phyloP scores from a whole-genome alignment of 768 basidiomycete genomes.

The Boletus sp. region DNA sequence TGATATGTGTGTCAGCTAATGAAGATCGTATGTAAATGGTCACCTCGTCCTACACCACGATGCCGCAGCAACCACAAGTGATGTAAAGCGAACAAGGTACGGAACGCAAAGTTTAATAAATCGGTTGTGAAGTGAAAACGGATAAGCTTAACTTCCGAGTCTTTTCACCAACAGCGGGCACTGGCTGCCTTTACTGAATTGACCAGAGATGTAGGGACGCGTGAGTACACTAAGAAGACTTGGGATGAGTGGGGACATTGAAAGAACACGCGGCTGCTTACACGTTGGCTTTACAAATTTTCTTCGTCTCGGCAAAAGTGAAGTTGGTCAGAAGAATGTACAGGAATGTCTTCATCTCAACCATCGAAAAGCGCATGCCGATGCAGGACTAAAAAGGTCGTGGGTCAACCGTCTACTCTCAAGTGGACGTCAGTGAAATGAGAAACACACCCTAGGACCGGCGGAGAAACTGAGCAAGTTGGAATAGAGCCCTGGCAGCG shows the following conservation, averaged over 20 bases:
- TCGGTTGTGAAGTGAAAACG: neutral
- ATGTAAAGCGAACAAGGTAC: neutral
- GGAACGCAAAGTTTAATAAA: neutral
- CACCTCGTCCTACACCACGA: neutral
- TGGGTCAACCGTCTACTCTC: neutral
- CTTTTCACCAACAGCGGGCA: constrained; percentile 54
- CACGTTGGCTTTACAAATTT: constrained; percentile 60
- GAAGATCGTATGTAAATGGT: neutral
- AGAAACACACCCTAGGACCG: constrained; percentile 65
- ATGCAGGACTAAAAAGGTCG: constrained; percentile 64
- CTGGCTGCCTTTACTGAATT: constrained; percentile 56
- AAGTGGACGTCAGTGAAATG: no score
- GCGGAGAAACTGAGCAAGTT: constrained; percentile 76
- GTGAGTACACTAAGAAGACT: constrained; percentile 51
- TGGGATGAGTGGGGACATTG: neutral
- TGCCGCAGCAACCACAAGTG: neutral
- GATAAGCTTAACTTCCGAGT: constrained; percentile 12
- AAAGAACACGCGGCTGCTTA: constrained; percentile 32
- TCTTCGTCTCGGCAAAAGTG: constrained; percentile 49
- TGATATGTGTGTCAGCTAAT: neutral
- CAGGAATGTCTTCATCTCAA: constrained; percentile 78
- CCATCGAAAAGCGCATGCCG: constrained; percentile 76
- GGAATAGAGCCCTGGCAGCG: constrained; percentile 68
- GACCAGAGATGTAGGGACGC: constrained; percentile 55
- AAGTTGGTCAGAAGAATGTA: constrained; percentile 70